Conservation (phyloP, 2,329 filamentous ascomycete genomes). For the Scedosporium aurantiacum region DNA sequence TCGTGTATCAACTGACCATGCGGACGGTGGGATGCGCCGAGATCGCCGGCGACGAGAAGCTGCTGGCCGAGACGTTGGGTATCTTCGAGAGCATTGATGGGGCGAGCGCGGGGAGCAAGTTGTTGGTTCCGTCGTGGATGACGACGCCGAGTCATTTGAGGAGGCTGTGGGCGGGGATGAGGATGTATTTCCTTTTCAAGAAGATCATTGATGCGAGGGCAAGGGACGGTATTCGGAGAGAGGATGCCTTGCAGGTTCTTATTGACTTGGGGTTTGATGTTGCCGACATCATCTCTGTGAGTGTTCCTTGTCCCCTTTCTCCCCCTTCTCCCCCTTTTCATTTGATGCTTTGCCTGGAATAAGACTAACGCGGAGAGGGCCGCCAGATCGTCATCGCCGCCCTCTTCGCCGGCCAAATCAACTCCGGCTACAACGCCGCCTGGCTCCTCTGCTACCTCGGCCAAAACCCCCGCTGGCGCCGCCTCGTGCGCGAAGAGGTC, state of each 20-base stretch:
- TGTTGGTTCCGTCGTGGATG: constrained; percentile 40
- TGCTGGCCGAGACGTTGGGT: constrained; percentile 29
- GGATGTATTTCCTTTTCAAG: constrained; percentile 37
- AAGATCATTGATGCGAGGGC: constrained; percentile 34
- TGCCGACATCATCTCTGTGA: constrained; percentile 28
- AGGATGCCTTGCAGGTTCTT: constrained; percentile 41
- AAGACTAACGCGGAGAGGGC: too few relatives aligned
- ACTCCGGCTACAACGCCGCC: constrained; percentile 42
- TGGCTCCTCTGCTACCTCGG: constrained; percentile 41
- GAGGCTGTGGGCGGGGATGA: constrained; percentile 31
- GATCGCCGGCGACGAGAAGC: constrained; percentile 33
- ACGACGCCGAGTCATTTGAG: constrained; percentile 31
- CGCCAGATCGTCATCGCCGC: constrained; percentile 38
- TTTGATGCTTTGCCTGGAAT: neutral
- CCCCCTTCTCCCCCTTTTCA: neutral
- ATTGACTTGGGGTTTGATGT: constrained; percentile 39
- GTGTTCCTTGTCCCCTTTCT: constrained; percentile 6
- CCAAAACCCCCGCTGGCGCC: constrained; percentile 33
- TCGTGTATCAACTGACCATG: constrained; percentile 47
- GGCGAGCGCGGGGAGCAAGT: constrained; percentile 19
- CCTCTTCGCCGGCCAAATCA: constrained; percentile 46
- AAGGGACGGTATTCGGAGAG: constrained; percentile 26
- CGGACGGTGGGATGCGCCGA: constrained; percentile 42
- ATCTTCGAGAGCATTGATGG: constrained; percentile 36
- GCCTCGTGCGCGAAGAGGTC: constrained; percentile 34